Evolutionary conservation across 176 grass and related monocot genomes (phyloP), one percentile per base, ranked within the genome.

Genomic region (Ensete glaucum): DNA sequence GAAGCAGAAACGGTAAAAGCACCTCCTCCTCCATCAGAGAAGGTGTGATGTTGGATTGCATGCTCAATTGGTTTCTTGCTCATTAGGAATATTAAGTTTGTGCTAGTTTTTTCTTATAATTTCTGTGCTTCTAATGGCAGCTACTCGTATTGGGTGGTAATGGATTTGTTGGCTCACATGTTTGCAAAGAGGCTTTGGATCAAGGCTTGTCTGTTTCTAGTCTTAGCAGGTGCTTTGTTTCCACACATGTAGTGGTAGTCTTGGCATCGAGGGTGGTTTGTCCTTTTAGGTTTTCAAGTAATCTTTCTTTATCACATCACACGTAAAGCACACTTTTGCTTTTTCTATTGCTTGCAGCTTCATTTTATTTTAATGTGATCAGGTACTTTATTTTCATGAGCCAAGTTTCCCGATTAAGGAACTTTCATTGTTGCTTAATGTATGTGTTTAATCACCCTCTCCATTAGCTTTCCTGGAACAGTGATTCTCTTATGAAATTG

Each of bases 131-230:
- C 50, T 86, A 54, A 21, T 17, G 80, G 63, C 76, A 96, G 94
- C 66, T 93, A 11, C 80, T 97, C 71, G 90, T 97, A 52, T 83
- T 97, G 50, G 94, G 94, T 74, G 94, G 94, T 77, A 97, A 85
- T 80, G 94, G 94, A 62, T 97, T 93, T 62, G 90, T 97, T 65
- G 94, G 94, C 78, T 97, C 90, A 50, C 90, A 97, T 12, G 80
- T 97, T 83, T 93, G 90, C 86, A 93, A 87, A 78, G 90, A 93
- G 72, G 94, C 90, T 74, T 83, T 97, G 83, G 84, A 88, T 29
- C 83, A 64, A 73, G 90, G 85, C 64, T 86, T 97, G 69, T 75
- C 81, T 78, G 94, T 97, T 69, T 87, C 82, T 78, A 97, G 94
- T 83, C 82, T 97, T 72, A 97, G 89, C 85, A 88, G 93, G 93